Evolutionary conservation across 352 stramenopile species (phyloP).

Genomic region (Blastocystis hominis): DNA sequence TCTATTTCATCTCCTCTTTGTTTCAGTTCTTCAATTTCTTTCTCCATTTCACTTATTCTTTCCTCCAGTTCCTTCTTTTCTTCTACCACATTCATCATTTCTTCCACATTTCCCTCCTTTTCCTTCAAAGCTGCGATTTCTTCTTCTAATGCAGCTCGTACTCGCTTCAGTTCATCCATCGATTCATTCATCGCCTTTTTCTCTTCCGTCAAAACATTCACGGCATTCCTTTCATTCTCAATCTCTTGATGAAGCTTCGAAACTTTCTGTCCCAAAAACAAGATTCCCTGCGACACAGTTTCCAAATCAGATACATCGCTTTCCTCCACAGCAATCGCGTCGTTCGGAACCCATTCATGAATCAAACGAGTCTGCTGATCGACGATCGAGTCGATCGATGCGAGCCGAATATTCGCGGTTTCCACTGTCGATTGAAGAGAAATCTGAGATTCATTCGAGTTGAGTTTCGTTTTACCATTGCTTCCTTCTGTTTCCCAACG

Average conservation of each 20-base stretch:
- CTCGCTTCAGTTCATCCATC: background rate
- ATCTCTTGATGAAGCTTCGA: background rate
- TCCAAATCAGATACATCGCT: background rate
- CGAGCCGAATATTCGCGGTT: background rate
- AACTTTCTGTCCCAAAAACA: background rate
- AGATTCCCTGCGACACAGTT: background rate
- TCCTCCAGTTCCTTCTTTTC: background rate
- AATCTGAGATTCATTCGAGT: background rate
- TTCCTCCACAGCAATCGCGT: background rate
- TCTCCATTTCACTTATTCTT: background rate
- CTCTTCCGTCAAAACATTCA: background rate
- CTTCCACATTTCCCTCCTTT: background rate
- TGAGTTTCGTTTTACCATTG: background rate
- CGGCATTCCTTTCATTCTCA: background rate
- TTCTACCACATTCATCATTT: background rate
- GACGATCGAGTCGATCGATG: background rate
- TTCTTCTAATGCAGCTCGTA: no score
- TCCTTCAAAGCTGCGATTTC: background rate
- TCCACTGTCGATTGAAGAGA: background rate
- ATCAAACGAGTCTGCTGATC: background rate
- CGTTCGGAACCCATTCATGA: background rate
- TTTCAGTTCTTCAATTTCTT: no score
- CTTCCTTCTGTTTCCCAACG: background rate
- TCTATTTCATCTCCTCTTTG: no score
- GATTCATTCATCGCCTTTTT: background rate